Conservation (phyloP, 805 yeast species). For the Kodamaea lidongshanica region DNA sequence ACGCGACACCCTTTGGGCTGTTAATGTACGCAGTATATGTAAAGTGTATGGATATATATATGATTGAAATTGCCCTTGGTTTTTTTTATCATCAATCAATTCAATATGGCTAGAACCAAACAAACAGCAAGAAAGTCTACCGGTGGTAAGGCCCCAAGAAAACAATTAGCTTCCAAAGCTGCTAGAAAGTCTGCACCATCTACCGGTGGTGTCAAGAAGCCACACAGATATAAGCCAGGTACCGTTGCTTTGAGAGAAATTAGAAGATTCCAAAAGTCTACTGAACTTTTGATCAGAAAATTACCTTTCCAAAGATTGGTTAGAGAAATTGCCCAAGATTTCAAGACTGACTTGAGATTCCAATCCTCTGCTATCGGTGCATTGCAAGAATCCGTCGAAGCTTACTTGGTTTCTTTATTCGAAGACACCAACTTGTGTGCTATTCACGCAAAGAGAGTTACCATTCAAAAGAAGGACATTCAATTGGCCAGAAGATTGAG, state of each 20-base stretch:
- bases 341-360: constrained; percentile 90
- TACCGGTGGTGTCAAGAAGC: constrained; percentile 89
- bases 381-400: constrained; percentile 97
- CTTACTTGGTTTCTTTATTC: constrained; percentile 90
- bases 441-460: constrained; percentile 97
- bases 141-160: constrained; percentile 96
- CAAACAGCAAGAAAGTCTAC: constrained; percentile 94
- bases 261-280: constrained; percentile 94
- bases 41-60: constrained; percentile 2
- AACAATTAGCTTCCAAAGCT: constrained; percentile 86
- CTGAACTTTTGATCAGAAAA: constrained; percentile 91
- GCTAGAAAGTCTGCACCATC: constrained; percentile 92
- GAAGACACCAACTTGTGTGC: constrained; percentile 99
- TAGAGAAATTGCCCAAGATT: constrained; percentile 92
- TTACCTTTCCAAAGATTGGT: constrained; percentile 97
- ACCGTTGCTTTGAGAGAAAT: constrained; percentile 95
- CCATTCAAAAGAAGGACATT: constrained; percentile 97
- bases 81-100: constrained; percentile 3
- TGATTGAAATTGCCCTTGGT: neutral
- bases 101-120: constrained; percentile 81
- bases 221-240: constrained; percentile 97
- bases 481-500: constrained; percentile 97
- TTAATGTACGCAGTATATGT: neutral
- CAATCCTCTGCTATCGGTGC: constrained; percentile 98
- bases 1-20: neutral